Evolutionary conservation across 2,329 filamentous ascomycete species (phyloP).

Genomic region (Epichloe typhina): DNA sequence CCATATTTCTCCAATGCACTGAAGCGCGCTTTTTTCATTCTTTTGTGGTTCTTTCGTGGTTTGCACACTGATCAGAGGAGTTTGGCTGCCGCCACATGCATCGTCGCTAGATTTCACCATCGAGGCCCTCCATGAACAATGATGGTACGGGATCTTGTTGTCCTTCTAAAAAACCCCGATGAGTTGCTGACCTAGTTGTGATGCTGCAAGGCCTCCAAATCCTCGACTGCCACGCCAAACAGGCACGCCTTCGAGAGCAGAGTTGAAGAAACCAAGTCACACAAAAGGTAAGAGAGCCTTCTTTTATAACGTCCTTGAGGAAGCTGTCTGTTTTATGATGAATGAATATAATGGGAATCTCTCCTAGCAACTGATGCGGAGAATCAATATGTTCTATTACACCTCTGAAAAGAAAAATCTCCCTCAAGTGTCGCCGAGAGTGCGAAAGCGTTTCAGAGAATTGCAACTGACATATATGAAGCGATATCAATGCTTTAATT

Average conservation of each 20-base stretch:
- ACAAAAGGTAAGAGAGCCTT: constrained; percentile 63
- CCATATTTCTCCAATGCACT: background rate
- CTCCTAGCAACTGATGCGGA: constrained; percentile 94
- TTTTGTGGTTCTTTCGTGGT: background rate
- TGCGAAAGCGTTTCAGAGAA: background rate
- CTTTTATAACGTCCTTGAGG: background rate
- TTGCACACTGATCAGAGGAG: background rate
- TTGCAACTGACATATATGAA: constrained; percentile 27
- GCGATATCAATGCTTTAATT: constrained; percentile 89
- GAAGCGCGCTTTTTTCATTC: background rate
- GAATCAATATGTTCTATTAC: constrained; percentile 45
- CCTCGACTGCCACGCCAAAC: constrained; percentile 40
- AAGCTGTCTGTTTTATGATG: constrained; percentile 43
- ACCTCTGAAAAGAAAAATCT: background rate
- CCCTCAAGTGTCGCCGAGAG: background rate
- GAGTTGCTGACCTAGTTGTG: background rate
- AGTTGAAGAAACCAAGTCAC: constrained; percentile 71
- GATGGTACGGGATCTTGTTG: background rate
- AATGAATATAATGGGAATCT: constrained; percentile 99
- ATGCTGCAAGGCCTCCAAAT: background rate
- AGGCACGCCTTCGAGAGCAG: constrained; percentile 68
- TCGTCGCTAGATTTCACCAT: background rate
- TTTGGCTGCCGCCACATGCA: background rate
- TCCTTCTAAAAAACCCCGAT: too few species aligned
- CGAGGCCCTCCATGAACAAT: background rate